A percentile compares a stretch with the other conserved stretches of the same genome.
Evolutionary conservation across 176 grass and related monocot species (phyloP).

Genomic region (bread wheat (Triticum aestivum)): IWGSC_CS_RefSeq_v2.1 NC_057805.1:397084385-397084884

Average conservation of each 20-base stretch:
- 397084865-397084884: conserved; percentile 54
- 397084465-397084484: neutral
- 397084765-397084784: conserved; percentile 32
- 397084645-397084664: conserved; percentile 46
- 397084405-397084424: neutral
- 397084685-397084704: neutral
- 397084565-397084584: conserved; percentile 50
- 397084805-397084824: conserved; percentile 52
- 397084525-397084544: conserved; percentile 47
- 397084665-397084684: conserved; percentile 13
- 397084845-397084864: conserved; percentile 60
- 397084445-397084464: neutral
- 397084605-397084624: conserved; percentile 48
- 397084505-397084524: conserved; percentile 53
- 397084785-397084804: conserved; percentile 42
- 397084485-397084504: conserved; percentile 41
- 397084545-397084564: conserved; percentile 56
- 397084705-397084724: neutral
- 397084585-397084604: conserved; percentile 51
- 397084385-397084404: conserved; percentile 76
- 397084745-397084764: conserved; percentile 44
- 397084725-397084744: conserved; percentile 21
- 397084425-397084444: neutral
- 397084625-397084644: conserved; percentile 52
- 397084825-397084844: conserved; percentile 57